phyloP scores from a whole-genome alignment of 1,284 basidiomycete species.

The Irpex rosettiformis region DNA sequence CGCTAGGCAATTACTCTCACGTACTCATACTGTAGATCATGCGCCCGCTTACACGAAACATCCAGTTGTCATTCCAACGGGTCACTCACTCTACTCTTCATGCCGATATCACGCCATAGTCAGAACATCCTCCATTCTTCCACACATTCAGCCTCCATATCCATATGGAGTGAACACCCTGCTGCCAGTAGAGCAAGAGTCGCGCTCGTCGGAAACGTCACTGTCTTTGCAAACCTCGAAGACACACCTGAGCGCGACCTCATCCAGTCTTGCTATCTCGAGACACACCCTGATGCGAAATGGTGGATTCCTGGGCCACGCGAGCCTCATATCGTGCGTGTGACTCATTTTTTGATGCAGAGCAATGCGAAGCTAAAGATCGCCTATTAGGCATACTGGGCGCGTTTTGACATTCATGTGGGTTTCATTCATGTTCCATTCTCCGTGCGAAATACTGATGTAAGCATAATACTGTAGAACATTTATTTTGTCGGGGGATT shows the following conservation, averaged over 20 bases:
- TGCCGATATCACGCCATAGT: constrained; percentile 61
- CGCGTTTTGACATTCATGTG: constrained; percentile 51
- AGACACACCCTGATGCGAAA: constrained; percentile 46
- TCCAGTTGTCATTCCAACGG: constrained; percentile 54
- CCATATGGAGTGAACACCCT: constrained; percentile 42
- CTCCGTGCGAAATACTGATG: not conserved
- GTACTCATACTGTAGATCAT: not conserved
- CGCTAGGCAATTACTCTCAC: constrained; percentile 36
- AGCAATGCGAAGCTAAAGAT: constrained; percentile 4
- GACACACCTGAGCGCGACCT: constrained; percentile 30
- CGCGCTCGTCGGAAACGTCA: constrained; percentile 53
- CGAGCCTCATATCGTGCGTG: constrained; percentile 43
- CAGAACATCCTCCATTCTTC: constrained; percentile 49
- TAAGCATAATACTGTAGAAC: constrained; percentile 29
- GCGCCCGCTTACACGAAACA: not conserved
- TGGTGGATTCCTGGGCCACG: constrained; percentile 49
- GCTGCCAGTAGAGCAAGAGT: constrained; percentile 46
- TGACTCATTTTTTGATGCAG: not conserved
- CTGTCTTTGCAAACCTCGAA: constrained; percentile 35
- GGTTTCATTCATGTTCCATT: constrained; percentile 10
- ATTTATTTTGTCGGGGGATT: constrained; percentile 69
- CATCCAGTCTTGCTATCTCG: constrained; percentile 42
- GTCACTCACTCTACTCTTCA: constrained; percentile 57
- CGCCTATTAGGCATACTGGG: constrained; percentile 46
- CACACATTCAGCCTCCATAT: constrained; percentile 48